A percentile compares a stretch with the other conserved stretches of the same genome.
phyloP scores from a whole-genome alignment of 106 monocot species.

The Hemerocallis citrina region DNA sequence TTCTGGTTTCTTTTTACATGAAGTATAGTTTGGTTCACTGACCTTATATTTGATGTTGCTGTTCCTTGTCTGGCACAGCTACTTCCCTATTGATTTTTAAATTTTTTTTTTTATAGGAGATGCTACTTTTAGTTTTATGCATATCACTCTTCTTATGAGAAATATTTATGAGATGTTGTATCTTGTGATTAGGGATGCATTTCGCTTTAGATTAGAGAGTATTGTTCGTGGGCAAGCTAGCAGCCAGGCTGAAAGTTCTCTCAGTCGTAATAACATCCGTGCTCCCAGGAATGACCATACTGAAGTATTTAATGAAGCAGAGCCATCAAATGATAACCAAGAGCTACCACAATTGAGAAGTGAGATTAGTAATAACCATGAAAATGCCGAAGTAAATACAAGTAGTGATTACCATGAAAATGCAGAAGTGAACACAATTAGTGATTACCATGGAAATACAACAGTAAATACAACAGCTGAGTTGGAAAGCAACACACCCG shows the following conservation, averaged over 20 bases:
- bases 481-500: conserved; percentile 14
- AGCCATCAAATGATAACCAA: conserved; percentile 9
- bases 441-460: conserved; percentile 8
- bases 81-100: no score
- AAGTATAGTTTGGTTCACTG: no score
- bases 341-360: conserved; percentile 17
- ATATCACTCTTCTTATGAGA: neutral
- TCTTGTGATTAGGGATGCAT: conserved; percentile 53
- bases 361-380: conserved; percentile 20
- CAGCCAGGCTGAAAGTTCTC: conserved; percentile 34
- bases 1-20: no score
- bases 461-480: conserved; percentile 7
- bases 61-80: no score
- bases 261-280: conserved; percentile 16
- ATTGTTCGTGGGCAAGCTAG: conserved; percentile 50
- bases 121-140: no score
- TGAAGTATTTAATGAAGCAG: conserved; percentile 18
- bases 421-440: no score
- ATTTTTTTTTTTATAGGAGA: no score
- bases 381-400: conserved; percentile 7
- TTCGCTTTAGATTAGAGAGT: conserved; percentile 77
- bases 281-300: conserved; percentile 27
- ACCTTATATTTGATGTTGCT: no score
- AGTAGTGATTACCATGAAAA: no score
- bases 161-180: neutral